Base-by-base conservation (phyloP, 345 rosid species). In the Physaria fendleri region DNA sequence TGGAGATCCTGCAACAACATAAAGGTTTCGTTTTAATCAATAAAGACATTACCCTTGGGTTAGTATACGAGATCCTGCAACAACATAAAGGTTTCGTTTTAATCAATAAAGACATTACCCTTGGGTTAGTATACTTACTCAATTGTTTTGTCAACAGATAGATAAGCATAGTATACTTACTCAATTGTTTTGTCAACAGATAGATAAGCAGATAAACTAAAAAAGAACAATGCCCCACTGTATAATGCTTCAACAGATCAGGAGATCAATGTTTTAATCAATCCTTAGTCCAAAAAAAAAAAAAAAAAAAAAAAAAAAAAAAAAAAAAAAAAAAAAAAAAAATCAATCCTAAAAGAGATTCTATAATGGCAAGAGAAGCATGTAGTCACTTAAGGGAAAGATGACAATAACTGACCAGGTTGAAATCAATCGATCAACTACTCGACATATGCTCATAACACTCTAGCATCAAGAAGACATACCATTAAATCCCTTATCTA, bases 1-100 rank as follows among this genome's bases (percentile, higher is more conserved):
- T 53, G 58, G 11, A 72, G 34, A 22, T 72, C 76, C 76, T 72
- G 59, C 41, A 29, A 53, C 34, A 34, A 12, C 20, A 21, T 44
- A 59, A 35, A n/a, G 4, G 25, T 51, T 47, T 47, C 16, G 2
- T 29, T 17, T 8, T 15, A 67, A 51, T 46, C 42, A 16, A 37
- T 28, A 7, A 1, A 20, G 10, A 44, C 33, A 55, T 10, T n/a
- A 39, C 6, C 52, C 6, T 37, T 22, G 5, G 43, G 16, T 45
- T 37, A 6, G 18, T 27, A 52, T 13, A 34, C 38, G 11, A 72
- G 34, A 22, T 72, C 76, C 76, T 72, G 59, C 41, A 29, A 53
- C 34, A 34, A 12, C 20, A 21, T 44, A 59, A 35, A n/a, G 4
- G 25, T 51, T 47, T 47, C 16, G 2, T 29, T 17, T 8, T 15